These are phyloP conservation scores for Colletotrichum karsti DNA, from an alignment of 2,329 filamentous ascomycete species.

Conservation along the genomic window DNA sequence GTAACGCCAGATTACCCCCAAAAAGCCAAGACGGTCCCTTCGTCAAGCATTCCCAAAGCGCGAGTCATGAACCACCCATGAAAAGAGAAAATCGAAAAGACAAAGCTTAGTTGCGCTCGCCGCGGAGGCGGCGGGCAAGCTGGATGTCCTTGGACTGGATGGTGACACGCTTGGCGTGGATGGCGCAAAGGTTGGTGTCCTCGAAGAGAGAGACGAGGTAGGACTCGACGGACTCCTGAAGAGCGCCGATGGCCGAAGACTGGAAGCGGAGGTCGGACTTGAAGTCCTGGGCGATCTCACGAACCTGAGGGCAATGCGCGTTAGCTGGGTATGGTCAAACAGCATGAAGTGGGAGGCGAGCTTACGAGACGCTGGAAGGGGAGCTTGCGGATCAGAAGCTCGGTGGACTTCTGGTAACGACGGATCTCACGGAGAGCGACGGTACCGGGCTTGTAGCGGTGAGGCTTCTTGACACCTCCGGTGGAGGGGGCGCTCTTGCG, in stretches of 20 bases:
- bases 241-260: conserved; percentile 94
- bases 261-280: conserved; percentile 98
- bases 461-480: conserved; percentile 96
- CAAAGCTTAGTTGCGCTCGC: conserved; percentile 81
- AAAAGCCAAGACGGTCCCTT: conserved; percentile 37
- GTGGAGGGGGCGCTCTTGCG: conserved; percentile 98
- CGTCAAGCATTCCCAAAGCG: conserved; percentile 49
- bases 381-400: conserved; percentile 92
- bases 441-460: conserved; percentile 84
- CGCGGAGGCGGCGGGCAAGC: conserved; percentile 92
- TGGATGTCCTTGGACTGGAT: conserved; percentile 99
- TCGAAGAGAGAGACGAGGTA: conserved; percentile 98
- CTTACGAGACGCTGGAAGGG: conserved; percentile 93
- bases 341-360: neutral
- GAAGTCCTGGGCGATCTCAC: conserved; percentile 96
- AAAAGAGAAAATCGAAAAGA: conserved; percentile 34
- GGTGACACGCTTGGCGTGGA: conserved; percentile 99
- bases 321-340: conserved; percentile 12
- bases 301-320: conserved; percentile 61
- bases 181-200: conserved; percentile 98
- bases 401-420: conserved; percentile 91
- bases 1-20: conserved; percentile 55
- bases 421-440: conserved; percentile 93
- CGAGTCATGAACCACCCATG: conserved; percentile 50
- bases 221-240: conserved; percentile 98